A percentile compares a stretch with the other conserved stretches of the same genome.
Conservation (phyloP, 768 basidiomycete species). For the Suillus placidus region DNA sequence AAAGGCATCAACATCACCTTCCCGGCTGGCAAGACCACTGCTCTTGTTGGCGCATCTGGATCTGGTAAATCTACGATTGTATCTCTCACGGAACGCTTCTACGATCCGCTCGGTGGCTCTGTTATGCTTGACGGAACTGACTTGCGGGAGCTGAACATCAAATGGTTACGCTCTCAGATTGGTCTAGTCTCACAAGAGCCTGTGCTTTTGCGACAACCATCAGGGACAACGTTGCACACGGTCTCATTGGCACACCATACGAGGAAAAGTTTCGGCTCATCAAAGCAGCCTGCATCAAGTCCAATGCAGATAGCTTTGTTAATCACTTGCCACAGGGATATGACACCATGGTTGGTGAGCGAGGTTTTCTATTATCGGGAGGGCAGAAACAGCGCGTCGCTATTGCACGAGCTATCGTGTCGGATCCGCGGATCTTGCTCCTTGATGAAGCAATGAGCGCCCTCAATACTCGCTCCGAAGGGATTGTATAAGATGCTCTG, state of each 20-base stretch:
- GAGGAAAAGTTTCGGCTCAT: conserved; percentile 48
- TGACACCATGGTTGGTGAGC: conserved; percentile 53
- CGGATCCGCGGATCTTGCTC: conserved; percentile 49
- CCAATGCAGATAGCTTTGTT: conserved; percentile 56
- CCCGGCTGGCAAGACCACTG: conserved; percentile 44
- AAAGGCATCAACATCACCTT: conserved; percentile 44
- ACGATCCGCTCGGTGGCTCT: conserved; percentile 47
- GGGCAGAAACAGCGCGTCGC: conserved; percentile 59
- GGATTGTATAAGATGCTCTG: conserved; percentile 54
- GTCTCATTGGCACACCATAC: conserved; percentile 47
- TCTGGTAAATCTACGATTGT: conserved; percentile 45
- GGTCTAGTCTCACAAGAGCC: conserved; percentile 57
- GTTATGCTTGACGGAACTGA: conserved; percentile 51
- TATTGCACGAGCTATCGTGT: conserved; percentile 53
- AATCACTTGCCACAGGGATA: conserved; percentile 50
- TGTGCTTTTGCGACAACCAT: conserved; percentile 51
- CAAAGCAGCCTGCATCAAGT: conserved; percentile 50
- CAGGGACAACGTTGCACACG: conserved; percentile 46
- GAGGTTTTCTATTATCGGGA: conserved; percentile 50
- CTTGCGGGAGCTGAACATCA: conserved; percentile 46
- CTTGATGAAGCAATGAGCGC: conserved; percentile 54
- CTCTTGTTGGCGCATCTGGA: conserved; percentile 44
- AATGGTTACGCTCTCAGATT: conserved; percentile 53
- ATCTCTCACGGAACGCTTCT: conserved; percentile 53
- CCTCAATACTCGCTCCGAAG: conserved; percentile 52